Base-by-base conservation (phyloP, 768 basidiomycete species). In the Suillus placidus region DNA sequence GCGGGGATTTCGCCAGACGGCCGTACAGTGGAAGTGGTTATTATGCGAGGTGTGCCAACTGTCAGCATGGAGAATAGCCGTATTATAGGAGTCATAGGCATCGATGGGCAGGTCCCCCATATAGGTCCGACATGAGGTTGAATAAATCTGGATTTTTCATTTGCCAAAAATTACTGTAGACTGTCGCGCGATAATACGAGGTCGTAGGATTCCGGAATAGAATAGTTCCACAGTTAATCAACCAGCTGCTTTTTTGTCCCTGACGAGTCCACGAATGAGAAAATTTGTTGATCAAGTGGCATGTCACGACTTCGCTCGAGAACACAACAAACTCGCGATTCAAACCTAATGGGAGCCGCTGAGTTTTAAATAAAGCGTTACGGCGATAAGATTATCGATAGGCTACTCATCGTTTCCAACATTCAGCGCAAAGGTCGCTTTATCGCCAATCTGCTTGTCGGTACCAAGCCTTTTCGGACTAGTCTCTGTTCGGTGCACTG, bases 391-490 rank as follows among this genome's bases (percentile, higher is more conserved):
- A 60, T 60, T 30, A 60, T 60, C 37, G 20, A 14, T 14, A 26
- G 26, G n/a, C 14, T 7, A 38, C 37, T 37, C 56, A 37, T 56
- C 57, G 18, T 55, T 51, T 26, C 51, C 14, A 26, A 26, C 23
- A 18, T 37, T 26, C 8, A 38, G 26, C 10, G 10, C 23, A 40
- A 20, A 60, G 18, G 42, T 60, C 58, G 58, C 58, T 60, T 42
- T 60, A 60, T 60, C 58, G 6, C 58, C 58, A 60, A 42, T 20
- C 38, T 40, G 18, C 38, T 40, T 26, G 57, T 60, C 38, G 40
- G 58, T 34, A 34, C 30, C 52, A 40, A 38, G 57, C 37, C 38
- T 58, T 18, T 60, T 42, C 58, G 56, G 56, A 38, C 23, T 26
- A 38, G 14, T 38, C 8, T 57, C 38, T 42, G 57, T 6, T 30